These are phyloP conservation scores for Eragrostis nindensis DNA, from an alignment of 176 grass and related monocot genomes.

Conservation along the genomic window DNA sequence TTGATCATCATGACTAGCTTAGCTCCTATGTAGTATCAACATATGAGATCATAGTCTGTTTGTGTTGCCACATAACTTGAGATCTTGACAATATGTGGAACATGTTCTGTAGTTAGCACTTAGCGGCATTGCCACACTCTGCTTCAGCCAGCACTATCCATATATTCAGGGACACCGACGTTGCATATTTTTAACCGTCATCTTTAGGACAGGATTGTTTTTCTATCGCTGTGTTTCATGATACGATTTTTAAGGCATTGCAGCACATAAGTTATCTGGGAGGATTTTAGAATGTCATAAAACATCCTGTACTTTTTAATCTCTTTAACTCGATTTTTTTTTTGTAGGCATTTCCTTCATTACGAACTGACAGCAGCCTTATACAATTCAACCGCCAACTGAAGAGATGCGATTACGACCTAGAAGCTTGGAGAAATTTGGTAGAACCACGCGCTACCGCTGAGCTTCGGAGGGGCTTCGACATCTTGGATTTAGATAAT, in stretches of 20 bases:
- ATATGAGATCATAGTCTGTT: not conserved
- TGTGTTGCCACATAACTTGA: conserved; percentile 9
- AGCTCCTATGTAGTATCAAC: no score
- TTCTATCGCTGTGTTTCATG: not conserved
- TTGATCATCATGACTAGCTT: no score
- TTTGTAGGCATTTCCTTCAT: conserved; percentile 75
- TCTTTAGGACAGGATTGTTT: not conserved
- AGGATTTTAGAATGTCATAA: not conserved
- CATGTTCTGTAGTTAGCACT: not conserved
- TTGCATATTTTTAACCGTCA: not conserved
- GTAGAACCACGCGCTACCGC: conserved; percentile 82
- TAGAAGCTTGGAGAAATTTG: conserved; percentile 73
- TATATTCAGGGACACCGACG: not conserved
- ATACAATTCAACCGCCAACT: conserved; percentile 98
- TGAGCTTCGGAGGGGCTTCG: conserved; percentile 83
- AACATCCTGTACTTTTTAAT: not conserved
- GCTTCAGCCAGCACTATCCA: not conserved
- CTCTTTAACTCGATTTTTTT: conserved; percentile 8
- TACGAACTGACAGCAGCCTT: conserved; percentile 83
- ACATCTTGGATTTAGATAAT: conserved; percentile 80
- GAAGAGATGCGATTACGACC: conserved; percentile 76
- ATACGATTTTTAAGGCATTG: not conserved
- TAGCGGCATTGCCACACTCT: not conserved
- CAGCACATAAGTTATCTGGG: not conserved
- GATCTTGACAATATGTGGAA: not conserved